Conservation (phyloP, 352 stramenopile species). For the Aphanomyces stellatus region DNA sequence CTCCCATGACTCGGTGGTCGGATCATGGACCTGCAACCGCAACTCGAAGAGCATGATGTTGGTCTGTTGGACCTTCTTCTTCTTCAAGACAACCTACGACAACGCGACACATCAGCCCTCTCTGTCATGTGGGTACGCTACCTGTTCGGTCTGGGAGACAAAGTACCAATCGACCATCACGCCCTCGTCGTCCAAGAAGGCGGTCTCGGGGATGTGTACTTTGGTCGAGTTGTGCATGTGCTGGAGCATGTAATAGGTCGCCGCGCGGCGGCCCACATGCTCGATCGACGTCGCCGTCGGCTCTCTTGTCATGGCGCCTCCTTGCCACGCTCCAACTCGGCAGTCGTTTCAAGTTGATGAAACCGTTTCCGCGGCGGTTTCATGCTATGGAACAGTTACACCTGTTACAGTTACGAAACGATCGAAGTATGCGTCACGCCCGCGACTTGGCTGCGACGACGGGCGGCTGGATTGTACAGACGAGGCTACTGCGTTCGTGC, state of each 20-base stretch:
- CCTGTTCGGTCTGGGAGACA: neutral
- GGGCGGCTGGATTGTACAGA: neutral
- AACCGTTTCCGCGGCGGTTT: too few species aligned
- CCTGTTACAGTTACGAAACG: too few species aligned
- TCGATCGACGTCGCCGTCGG: neutral
- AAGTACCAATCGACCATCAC: constrained; percentile 32
- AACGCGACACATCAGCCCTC: neutral
- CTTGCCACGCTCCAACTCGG: too few species aligned
- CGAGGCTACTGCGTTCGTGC: neutral
- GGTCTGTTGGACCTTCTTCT: constrained; percentile 24
- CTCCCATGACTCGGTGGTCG: neutral
- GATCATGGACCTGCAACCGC: constrained; percentile 26
- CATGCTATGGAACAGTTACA: too few species aligned
- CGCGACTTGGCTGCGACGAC: too few species aligned
- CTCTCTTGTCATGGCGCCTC: too few species aligned
- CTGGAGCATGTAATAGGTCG: constrained; percentile 32
- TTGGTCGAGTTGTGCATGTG: constrained; percentile 23
- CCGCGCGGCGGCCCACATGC: constrained; percentile 7
- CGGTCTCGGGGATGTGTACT: constrained; percentile 30
- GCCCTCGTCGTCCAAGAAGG: constrained; percentile 35
- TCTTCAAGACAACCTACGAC: neutral
- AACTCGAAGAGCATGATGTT: constrained; percentile 34
- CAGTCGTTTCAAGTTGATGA: neutral
- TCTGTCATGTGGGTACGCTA: neutral
- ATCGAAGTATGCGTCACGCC: too few species aligned